phyloP scores from a whole-genome alignment of 306 rosid genomes.

The Adenanthera pavonina region DNA sequence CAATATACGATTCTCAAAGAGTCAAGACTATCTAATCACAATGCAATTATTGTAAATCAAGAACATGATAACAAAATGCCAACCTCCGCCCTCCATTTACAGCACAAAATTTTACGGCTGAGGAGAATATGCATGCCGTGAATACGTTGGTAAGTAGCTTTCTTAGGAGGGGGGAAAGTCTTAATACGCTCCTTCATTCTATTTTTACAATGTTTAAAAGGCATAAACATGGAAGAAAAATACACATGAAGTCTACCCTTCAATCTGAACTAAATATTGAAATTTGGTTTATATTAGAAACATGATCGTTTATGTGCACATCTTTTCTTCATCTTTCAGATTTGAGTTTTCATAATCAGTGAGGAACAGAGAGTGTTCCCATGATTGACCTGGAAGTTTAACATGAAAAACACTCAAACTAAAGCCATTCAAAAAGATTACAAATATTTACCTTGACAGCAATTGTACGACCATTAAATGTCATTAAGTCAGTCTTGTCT shows the following conservation, averaged over 20 bases:
- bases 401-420: constrained; percentile 20
- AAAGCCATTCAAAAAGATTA: background rate
- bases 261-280: background rate
- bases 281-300: background rate
- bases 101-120: background rate
- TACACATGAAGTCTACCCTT: constrained; percentile 6
- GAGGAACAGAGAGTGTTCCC: background rate
- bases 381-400: constrained; percentile 11
- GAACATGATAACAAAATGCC: background rate
- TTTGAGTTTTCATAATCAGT: constrained; percentile 19
- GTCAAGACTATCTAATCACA: constrained; percentile 19
- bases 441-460: constrained; percentile 79
- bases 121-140: background rate
- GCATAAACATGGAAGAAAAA: constrained; percentile 7
- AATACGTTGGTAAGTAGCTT: background rate
- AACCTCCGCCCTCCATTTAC: background rate
- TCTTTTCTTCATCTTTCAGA: constrained; percentile 23
- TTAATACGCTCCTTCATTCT: constrained; percentile 10
- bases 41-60: constrained; percentile 5
- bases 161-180: background rate
- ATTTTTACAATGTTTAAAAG: background rate
- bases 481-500: constrained; percentile 84
- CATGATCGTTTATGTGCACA: background rate
- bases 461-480: constrained; percentile 82
- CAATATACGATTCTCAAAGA: constrained; percentile 1